Conservation (phyloP, 1,139 yeast genomes). For the Suhomyces coccinellae region DNA sequence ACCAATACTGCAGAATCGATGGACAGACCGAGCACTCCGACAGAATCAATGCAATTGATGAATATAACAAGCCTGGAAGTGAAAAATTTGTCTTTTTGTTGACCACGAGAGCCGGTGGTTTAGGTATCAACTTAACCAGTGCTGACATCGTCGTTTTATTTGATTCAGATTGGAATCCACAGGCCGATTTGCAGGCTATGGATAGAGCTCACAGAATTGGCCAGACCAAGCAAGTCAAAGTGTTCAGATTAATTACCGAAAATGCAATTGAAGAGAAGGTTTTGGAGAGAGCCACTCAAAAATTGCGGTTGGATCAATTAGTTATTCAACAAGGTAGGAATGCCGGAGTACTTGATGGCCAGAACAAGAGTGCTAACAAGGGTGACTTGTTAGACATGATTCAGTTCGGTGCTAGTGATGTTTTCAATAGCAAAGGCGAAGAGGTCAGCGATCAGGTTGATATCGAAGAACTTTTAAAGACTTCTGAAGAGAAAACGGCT, state of each 20-base stretch:
- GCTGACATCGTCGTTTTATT: slow-evolving; percentile 74
- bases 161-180: slow-evolving; percentile 88
- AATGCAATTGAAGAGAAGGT: slow-evolving; percentile 82
- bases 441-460: slow-evolving; percentile 54
- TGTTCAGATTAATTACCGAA: slow-evolving; percentile 73
- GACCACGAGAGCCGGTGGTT: slow-evolving; percentile 86
- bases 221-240: slow-evolving; percentile 78
- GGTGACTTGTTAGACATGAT: slow-evolving; percentile 78
- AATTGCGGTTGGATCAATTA: slow-evolving; percentile 72
- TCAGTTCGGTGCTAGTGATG: slow-evolving; percentile 74
- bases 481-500: slow-evolving; percentile 63
- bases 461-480: slow-evolving; percentile 58
- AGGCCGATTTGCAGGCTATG: slow-evolving; percentile 86
- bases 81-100: slow-evolving; percentile 68
- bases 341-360: slow-evolving; percentile 34
- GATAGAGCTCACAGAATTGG: slow-evolving; percentile 89
- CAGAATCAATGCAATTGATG: slow-evolving; percentile 74
- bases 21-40: slow-evolving; percentile 81
- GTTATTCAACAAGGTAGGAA: slow-evolving; percentile 78
- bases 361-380: slow-evolving; percentile 52
- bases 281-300: slow-evolving; percentile 77
- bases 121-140: slow-evolving; percentile 75
- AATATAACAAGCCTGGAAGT: slow-evolving; percentile 68
- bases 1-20: slow-evolving; percentile 73
- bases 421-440: slow-evolving; percentile 39